A percentile compares a stretch with the other conserved stretches of the same genome.
These are phyloP conservation scores for Spinellus fusiger DNA, from an alignment of 192 early-diverging fungal species.

Conservation along the genomic window DNA sequence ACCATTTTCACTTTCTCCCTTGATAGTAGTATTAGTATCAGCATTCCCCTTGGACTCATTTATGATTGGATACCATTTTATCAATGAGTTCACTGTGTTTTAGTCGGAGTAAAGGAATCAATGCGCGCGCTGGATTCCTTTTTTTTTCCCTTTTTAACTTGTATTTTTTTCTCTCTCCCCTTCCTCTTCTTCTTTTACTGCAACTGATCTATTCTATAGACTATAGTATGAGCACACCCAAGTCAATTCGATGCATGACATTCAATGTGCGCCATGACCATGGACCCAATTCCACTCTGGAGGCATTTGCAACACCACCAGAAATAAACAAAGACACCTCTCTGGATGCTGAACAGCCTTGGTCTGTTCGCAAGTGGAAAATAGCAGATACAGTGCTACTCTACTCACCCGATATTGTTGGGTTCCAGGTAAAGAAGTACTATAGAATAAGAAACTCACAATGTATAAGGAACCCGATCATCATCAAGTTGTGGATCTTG, in stretches of 20 bases:
- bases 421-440: conserved; percentile 22
- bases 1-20: no score
- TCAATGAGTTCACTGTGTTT: no score
- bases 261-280: conserved; percentile 30
- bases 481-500: conserved; percentile 29
- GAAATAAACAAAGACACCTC: not conserved
- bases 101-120: not conserved
- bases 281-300: not conserved
- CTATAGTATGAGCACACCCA: not conserved
- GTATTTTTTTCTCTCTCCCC: not conserved
- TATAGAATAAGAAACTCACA: not conserved
- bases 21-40: no score
- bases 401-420: conserved; percentile 30
- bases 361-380: conserved; percentile 30
- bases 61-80: no score
- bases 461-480: conserved; percentile 23
- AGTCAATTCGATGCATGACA: conserved; percentile 16
- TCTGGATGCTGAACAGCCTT: conserved; percentile 20
- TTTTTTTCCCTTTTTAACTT: not conserved
- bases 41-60: no score
- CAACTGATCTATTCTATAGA: not conserved
- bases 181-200: not conserved
- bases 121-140: not conserved
- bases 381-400: conserved; percentile 28
- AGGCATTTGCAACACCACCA: conserved; percentile 9